phyloP scores from a whole-genome alignment of 163 green algal species.

The Chlamydomonas reinhardtii region DNA sequence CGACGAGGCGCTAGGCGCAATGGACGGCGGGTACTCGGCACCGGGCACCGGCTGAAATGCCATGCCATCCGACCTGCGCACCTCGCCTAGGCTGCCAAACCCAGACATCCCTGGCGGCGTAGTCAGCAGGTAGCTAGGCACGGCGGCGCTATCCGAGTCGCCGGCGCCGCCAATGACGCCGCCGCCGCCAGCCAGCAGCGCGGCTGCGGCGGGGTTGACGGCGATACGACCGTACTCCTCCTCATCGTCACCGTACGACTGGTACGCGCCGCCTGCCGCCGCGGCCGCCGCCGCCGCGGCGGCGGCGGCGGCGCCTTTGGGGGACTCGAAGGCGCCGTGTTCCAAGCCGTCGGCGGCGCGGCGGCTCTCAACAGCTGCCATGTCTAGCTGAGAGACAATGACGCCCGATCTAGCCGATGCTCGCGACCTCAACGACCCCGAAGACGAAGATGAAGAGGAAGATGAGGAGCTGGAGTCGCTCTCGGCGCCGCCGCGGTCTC shows the following conservation, averaged over 20 bases:
- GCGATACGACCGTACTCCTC: too few relatives aligned
- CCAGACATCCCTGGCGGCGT: not conserved
- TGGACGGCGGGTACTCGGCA: conserved; percentile 3
- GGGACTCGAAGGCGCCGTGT: too few relatives aligned
- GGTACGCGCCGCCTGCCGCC: too few relatives aligned
- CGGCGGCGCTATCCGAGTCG: not conserved
- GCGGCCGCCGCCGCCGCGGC: too few relatives aligned
- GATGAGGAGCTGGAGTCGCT: not conserved
- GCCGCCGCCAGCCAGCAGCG: too few relatives aligned
- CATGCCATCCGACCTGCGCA: conserved; percentile 8
- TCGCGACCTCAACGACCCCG: not conserved
- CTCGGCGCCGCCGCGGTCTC: not conserved
- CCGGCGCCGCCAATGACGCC: not conserved
- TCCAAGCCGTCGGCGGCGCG: too few relatives aligned
- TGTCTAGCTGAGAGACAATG: not conserved
- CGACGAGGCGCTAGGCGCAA: conserved; percentile 14
- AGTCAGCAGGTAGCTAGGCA: conserved; percentile 12
- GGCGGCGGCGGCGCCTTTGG: too few relatives aligned
- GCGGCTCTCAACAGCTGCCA: not conserved
- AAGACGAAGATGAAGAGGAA: conserved; percentile 11
- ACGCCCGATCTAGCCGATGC: not conserved
- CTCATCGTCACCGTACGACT: too few relatives aligned
- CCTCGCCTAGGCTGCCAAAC: not conserved
- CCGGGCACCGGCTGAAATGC: conserved; percentile 15
- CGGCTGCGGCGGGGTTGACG: too few relatives aligned